phyloP scores from a whole-genome alignment of 805 yeast species.

The Zygosaccharomyces rouxii region DNA sequence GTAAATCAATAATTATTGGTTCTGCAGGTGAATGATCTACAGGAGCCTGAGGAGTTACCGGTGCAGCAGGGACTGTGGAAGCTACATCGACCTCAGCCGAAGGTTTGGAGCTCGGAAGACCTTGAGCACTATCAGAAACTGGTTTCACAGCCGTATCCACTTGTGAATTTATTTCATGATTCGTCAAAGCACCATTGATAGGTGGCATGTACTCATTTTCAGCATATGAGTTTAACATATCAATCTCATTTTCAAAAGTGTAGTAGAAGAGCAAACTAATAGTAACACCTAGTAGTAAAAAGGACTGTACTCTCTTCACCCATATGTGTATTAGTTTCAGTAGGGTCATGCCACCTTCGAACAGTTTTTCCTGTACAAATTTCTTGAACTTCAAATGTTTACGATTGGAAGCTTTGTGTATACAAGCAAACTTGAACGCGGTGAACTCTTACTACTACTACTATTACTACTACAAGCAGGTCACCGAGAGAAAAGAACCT shows the following conservation, averaged over 20 bases:
- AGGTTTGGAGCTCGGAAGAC: conserved; percentile 1
- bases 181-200: conserved; percentile 16
- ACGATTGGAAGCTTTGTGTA: background rate
- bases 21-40: conserved; percentile 5
- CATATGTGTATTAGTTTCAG: conserved; percentile 14
- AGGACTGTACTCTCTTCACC: conserved; percentile 26
- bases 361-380: background rate
- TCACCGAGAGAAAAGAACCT: background rate
- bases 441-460: background rate
- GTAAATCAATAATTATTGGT: conserved; percentile 9
- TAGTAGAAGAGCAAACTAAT: conserved; percentile 33
- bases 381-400: background rate
- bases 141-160: background rate
- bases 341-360: conserved; percentile 13
- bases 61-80: background rate
- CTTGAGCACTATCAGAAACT: background rate
- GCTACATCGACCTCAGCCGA: background rate
- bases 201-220: conserved; percentile 35
- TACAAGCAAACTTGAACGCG: conserved; percentile 2
- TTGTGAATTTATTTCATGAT: background rate
- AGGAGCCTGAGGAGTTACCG: background rate
- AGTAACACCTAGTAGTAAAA: conserved; percentile 27
- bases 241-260: conserved; percentile 35
- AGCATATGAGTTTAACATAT: conserved; percentile 35
- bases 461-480: background rate